phyloP scores from a whole-genome alignment of 768 basidiomycete genomes.

The Collybiopsis luxurians region DNA sequence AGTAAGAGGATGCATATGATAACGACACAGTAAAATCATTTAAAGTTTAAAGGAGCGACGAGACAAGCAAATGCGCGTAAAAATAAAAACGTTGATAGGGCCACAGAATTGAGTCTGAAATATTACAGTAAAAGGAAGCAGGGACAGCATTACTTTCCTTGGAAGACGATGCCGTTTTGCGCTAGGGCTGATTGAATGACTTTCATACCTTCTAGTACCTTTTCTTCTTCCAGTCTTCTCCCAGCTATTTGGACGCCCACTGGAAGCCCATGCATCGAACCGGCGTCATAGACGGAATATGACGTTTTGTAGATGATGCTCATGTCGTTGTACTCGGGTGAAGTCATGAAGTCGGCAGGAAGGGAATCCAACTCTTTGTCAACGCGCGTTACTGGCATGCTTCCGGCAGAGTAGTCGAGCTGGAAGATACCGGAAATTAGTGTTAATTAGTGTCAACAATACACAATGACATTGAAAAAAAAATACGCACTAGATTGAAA shows the following conservation, averaged over 20 bases:
- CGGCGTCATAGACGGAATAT: conserved; percentile 52
- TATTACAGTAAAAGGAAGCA: neutral
- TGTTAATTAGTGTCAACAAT: neutral
- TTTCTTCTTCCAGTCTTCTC: conserved; percentile 66
- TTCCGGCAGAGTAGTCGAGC: conserved; percentile 58
- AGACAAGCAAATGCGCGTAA: neutral
- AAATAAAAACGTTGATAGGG: neutral
- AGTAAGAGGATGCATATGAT: too few relatives aligned
- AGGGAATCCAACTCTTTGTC: conserved; percentile 33
- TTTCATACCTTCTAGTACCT: conserved; percentile 68
- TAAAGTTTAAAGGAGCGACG: neutral
- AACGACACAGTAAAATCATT: too few relatives aligned
- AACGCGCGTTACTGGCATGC: conserved; percentile 58
- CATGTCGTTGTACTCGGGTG: conserved; percentile 29
- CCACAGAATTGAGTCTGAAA: neutral
- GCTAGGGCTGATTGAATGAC: conserved; percentile 33
- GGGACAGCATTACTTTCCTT: neutral
- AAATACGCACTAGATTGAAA: conserved; percentile 58
- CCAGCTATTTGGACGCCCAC: conserved; percentile 67
- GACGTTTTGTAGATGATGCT: conserved; percentile 34
- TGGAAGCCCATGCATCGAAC: conserved; percentile 66
- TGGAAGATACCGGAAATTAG: conserved; percentile 14
- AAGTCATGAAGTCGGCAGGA: conserved; percentile 29
- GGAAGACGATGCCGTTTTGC: conserved; percentile 11
- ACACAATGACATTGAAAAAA: conserved; percentile 2